phyloP scores from a whole-genome alignment of 495 filamentous ascomycete genomes.

The Pyrenula aspistea region DNA sequence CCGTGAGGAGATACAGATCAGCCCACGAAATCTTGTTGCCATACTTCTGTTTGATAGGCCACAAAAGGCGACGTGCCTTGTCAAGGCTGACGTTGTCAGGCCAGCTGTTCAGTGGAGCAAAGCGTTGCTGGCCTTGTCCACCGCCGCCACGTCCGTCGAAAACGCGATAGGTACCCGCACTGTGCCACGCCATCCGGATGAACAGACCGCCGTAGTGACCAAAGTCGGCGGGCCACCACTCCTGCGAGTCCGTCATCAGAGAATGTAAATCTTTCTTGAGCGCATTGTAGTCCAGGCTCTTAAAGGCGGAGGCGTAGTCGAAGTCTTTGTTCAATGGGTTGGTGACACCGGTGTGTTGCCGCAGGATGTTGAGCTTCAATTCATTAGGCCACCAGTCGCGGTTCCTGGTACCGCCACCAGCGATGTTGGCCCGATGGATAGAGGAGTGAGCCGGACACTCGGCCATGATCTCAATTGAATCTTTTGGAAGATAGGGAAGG shows the following conservation, averaged over 20 bases:
- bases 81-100: slow-evolving; percentile 65
- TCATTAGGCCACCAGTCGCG: slow-evolving; percentile 58
- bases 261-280: slow-evolving; percentile 56
- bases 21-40: slow-evolving; percentile 71
- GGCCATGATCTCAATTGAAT: slow-evolving; percentile 8
- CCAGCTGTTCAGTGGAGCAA: slow-evolving; percentile 70
- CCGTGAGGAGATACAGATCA: slow-evolving; percentile 54
- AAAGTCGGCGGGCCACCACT: slow-evolving; percentile 68
- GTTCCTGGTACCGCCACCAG: slow-evolving; percentile 49
- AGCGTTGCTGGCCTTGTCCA: slow-evolving; percentile 59
- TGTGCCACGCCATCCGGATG: slow-evolving; percentile 69
- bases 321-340: slow-evolving; percentile 50
- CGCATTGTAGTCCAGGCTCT: slow-evolving; percentile 54
- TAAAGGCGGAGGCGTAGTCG: slow-evolving; percentile 57
- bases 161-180: slow-evolving; percentile 61
- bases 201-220: slow-evolving; percentile 69
- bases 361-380: slow-evolving; percentile 56
- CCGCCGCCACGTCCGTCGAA: slow-evolving; percentile 61
- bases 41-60: slow-evolving; percentile 75
- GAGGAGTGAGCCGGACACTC: slow-evolving; percentile 37
- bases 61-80: slow-evolving; percentile 65
- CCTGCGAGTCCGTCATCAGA: slow-evolving; percentile 64
- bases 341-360: slow-evolving; percentile 49
- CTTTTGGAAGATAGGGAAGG: no score
- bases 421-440: slow-evolving; percentile 33